A percentile compares a stretch with the other conserved stretches of the same genome.
Evolutionary conservation across 495 filamentous ascomycete species (phyloP).

Genomic region (Neurospora sp.): DNA sequence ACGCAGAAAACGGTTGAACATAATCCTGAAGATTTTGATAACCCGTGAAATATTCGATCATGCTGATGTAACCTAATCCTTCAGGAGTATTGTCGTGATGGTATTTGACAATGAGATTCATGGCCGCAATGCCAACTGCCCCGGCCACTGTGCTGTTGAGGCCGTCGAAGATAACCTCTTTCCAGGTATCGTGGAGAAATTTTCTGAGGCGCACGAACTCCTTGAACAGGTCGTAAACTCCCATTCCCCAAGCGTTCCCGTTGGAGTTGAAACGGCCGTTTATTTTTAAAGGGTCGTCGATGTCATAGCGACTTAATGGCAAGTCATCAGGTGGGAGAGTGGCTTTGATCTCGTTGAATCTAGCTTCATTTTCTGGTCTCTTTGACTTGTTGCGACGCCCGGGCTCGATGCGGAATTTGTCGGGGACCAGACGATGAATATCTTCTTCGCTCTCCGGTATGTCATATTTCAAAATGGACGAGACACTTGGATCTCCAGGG

Average conservation of each 20-base stretch:
- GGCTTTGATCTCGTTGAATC: neutral
- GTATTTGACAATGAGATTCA: conserved; percentile 1
- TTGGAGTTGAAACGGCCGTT: neutral
- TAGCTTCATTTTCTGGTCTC: neutral
- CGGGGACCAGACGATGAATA: neutral
- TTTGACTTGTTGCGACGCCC: neutral
- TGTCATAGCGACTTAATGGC: neutral
- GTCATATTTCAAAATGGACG: neutral
- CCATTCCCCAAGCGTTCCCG: conserved; percentile 10
- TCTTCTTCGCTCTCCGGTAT: neutral
- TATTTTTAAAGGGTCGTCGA: neutral
- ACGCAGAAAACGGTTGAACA: neutral
- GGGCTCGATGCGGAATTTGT: neutral
- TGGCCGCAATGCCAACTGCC: conserved; percentile 32
- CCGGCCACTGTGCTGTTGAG: conserved; percentile 38
- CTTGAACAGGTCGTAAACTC: conserved; percentile 22
- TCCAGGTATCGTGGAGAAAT: conserved; percentile 33
- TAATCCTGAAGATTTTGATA: neutral
- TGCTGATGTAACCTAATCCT: neutral
- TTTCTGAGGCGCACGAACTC: conserved; percentile 24
- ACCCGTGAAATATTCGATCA: neutral
- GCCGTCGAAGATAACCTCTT: conserved; percentile 30
- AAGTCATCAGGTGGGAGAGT: neutral
- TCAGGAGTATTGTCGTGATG: neutral
- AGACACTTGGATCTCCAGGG: neutral